These are phyloP conservation scores for Blastocystis sp. DNA, from an alignment of 352 stramenopile genomes.

Conservation along the genomic window DNA sequence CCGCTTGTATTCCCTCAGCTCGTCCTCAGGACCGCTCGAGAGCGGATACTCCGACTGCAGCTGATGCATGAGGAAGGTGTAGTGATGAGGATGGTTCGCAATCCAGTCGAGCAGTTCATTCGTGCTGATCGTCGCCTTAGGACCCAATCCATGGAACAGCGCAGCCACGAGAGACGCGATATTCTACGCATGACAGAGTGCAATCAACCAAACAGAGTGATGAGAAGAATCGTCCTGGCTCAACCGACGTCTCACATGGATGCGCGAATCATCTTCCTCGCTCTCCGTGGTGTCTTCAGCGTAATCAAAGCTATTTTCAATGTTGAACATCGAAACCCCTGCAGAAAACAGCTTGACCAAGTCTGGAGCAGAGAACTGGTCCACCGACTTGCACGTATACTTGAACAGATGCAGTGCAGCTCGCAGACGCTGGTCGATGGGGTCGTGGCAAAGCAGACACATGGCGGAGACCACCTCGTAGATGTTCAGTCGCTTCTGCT, in stretches of 20 bases:
- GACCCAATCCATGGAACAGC: not conserved
- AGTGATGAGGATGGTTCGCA: constrained; percentile 11
- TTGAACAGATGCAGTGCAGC: not conserved
- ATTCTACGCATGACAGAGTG: not conserved
- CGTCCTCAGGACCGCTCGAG: not conserved
- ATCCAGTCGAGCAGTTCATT: constrained; percentile 52
- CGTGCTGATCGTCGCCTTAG: constrained; percentile 5
- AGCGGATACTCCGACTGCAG: not conserved
- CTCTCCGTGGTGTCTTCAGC: not conserved
- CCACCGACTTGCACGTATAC: not conserved
- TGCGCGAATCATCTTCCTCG: not conserved
- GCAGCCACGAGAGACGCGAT: not conserved
- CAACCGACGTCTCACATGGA: not conserved
- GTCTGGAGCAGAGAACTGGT: constrained; percentile 8
- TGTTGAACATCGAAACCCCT: constrained; percentile 5
- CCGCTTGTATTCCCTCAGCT: constrained; percentile 17
- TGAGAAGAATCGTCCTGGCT: constrained; percentile 23
- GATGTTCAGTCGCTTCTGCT: constrained; percentile 22
- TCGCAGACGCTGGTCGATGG: constrained; percentile 14
- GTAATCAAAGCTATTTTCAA: constrained; percentile 53
- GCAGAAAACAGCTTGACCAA: not conserved
- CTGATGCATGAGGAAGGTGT: constrained; percentile 20
- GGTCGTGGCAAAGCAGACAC: constrained; percentile 51
- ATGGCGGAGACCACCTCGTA: constrained; percentile 18
- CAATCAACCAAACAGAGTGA: not conserved